Conservation (phyloP, 306 rosid genomes). For the Glycine soja region DNA sequence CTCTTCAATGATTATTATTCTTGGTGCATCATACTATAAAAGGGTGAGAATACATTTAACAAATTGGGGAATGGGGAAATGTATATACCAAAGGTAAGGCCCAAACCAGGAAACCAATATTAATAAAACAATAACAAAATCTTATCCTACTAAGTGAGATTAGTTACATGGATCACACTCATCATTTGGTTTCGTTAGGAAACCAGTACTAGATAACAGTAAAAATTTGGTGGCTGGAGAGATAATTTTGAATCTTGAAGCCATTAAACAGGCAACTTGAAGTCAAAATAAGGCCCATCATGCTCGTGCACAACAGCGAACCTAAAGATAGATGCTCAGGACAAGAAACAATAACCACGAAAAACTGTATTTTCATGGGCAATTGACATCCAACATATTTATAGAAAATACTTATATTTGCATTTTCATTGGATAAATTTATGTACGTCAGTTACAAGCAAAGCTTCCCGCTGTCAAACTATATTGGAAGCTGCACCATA, state of each 20-base stretch:
- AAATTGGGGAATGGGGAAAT: background rate
- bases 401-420: constrained; percentile 40
- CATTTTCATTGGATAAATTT: constrained; percentile 36
- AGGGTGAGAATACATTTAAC: background rate
- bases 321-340: background rate
- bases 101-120: background rate
- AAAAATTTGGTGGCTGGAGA: no score
- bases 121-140: no score
- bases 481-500: constrained; percentile 41
- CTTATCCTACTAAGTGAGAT: no score
- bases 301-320: background rate
- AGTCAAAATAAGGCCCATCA: background rate
- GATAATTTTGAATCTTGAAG: no score
- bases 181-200: no score
- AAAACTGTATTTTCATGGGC: constrained; percentile 8
- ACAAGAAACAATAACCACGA: background rate
- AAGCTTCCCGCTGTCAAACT: constrained; percentile 38
- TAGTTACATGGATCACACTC: no score
- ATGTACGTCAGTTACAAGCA: constrained; percentile 41
- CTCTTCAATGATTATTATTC: background rate
- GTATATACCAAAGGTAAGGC: background rate
- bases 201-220: no score
- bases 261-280: no score
- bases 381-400: constrained; percentile 31
- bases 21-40: background rate